These are phyloP conservation scores for Carpinus viminea DNA, from an alignment of 306 rosid genomes.

Conservation along the genomic window DNA sequence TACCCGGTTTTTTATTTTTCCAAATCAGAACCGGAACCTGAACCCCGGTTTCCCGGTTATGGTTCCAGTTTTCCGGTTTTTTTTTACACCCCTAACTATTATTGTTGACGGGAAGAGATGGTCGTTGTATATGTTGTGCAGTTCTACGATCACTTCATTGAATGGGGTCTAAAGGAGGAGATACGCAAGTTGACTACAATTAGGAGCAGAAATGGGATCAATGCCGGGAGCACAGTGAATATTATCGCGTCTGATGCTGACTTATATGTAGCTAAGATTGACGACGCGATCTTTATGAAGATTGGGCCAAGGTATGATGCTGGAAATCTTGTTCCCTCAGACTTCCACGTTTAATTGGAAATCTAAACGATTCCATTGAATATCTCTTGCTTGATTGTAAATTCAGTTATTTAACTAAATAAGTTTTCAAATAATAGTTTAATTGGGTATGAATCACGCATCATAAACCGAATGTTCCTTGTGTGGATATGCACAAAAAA, in stretches of 20 bases:
- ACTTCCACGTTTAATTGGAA: constrained; percentile 28
- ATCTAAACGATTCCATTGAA: not conserved
- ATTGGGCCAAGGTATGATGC: constrained; percentile 57
- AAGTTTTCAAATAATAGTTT: no score
- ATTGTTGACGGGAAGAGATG: not conserved
- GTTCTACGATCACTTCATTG: constrained; percentile 80
- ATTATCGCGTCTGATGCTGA: constrained; percentile 64
- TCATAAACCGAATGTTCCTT: no score
- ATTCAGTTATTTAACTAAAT: no score
- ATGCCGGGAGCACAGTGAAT: constrained; percentile 43
- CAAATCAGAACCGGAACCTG: no score
- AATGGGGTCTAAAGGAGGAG: constrained; percentile 65
- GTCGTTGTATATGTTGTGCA: constrained; percentile 31
- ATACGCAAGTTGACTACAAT: constrained; percentile 44
- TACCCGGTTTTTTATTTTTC: no score
- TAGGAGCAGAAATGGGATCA: constrained; percentile 59
- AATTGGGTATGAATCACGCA: no score
- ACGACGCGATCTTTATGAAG: constrained; percentile 63
- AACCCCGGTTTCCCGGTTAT: no score
- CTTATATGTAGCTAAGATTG: no score
- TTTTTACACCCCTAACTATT: no score
- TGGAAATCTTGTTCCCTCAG: constrained; percentile 55
- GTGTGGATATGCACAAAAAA: no score
- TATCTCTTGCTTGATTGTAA: no score
- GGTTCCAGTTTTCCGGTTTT: no score